phyloP scores from a whole-genome alignment of 805 yeast species.

The Pichia cabralensis region DNA sequence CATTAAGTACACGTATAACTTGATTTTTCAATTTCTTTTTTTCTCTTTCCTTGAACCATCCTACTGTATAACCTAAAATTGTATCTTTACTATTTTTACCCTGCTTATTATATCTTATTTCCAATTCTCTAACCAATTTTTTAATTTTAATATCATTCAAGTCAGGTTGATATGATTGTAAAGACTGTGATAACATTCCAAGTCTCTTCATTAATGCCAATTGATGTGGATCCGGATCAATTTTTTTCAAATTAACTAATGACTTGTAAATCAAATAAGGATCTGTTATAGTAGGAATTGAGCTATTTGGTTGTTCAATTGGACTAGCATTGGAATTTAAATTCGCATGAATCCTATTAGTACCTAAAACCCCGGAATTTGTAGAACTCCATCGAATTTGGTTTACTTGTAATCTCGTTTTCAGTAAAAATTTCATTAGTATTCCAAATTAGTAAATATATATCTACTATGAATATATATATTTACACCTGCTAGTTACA shows the following conservation, averaged over 20 bases:
- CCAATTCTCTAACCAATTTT: slow-evolving; percentile 26
- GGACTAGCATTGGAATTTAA: not conserved
- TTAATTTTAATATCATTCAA: slow-evolving; percentile 36
- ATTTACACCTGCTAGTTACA: too few relatives aligned
- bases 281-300: slow-evolving; percentile 35
- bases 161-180: slow-evolving; percentile 54
- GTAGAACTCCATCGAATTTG: slow-evolving; percentile 42
- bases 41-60: slow-evolving; percentile 16
- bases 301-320: not conserved
- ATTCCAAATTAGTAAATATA: too few relatives aligned
- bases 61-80: slow-evolving; percentile 22
- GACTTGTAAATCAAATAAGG: slow-evolving; percentile 49
- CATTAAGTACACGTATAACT: slow-evolving; percentile 40
- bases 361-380: slow-evolving; percentile 4
- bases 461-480: too few relatives aligned
- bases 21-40: slow-evolving; percentile 22
- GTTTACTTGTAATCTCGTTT: slow-evolving; percentile 50
- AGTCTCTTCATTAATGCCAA: slow-evolving; percentile 49
- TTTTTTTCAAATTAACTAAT: slow-evolving; percentile 39
- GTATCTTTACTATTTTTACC: slow-evolving; percentile 13
- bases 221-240: slow-evolving; percentile 50
- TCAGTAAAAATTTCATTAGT: too few relatives aligned
- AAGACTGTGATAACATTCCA: slow-evolving; percentile 51
- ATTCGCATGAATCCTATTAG: slow-evolving; percentile 2
- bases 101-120: slow-evolving; percentile 15